A percentile compares a stretch with the other conserved stretches of the same genome.
phyloP scores from a whole-genome alignment of 192 early-diverging fungal genomes.

The Chytriomyces sp. region DNA sequence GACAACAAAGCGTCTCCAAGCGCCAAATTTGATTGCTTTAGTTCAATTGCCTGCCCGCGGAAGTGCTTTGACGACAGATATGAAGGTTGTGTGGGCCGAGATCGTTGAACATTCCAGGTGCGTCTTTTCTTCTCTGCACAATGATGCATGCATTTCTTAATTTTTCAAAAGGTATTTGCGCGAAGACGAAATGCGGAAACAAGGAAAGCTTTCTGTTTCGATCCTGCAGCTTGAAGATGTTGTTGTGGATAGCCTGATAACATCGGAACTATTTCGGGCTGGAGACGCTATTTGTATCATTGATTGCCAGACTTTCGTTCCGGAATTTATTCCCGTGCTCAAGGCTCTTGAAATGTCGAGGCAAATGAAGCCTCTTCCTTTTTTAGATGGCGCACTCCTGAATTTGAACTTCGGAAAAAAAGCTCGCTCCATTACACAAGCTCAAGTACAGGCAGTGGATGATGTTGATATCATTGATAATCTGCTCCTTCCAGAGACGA shows the following conservation, averaged over 20 bases:
- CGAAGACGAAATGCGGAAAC: slow-evolving; percentile 32
- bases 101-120: slow-evolving; percentile 21
- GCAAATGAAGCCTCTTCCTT: slow-evolving; percentile 24
- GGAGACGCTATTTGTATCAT: slow-evolving; percentile 36
- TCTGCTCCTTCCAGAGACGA: too few species aligned
- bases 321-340: slow-evolving; percentile 39
- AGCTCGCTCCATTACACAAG: neutral
- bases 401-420: slow-evolving; percentile 26
- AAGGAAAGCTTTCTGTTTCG: slow-evolving; percentile 31
- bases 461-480: neutral
- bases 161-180: neutral
- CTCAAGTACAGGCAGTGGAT: neutral
- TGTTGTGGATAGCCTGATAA: neutral
- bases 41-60: slow-evolving; percentile 30
- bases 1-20: slow-evolving; percentile 32
- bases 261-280: slow-evolving; percentile 8
- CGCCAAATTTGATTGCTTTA: slow-evolving; percentile 38
- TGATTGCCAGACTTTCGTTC: slow-evolving; percentile 43
- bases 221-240: slow-evolving; percentile 29
- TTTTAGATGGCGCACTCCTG: slow-evolving; percentile 31
- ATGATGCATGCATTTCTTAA: too few species aligned
- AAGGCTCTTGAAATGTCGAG: slow-evolving; percentile 32
- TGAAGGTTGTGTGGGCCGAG: slow-evolving; percentile 34
- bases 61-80: neutral
- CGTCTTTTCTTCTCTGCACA: too few species aligned